Percentiles rank a stretch among this genome's conserved stretches.
Evolutionary conservation across 139 green algal genomes (phyloP).

Genomic region (Chlorella sp.): DNA sequence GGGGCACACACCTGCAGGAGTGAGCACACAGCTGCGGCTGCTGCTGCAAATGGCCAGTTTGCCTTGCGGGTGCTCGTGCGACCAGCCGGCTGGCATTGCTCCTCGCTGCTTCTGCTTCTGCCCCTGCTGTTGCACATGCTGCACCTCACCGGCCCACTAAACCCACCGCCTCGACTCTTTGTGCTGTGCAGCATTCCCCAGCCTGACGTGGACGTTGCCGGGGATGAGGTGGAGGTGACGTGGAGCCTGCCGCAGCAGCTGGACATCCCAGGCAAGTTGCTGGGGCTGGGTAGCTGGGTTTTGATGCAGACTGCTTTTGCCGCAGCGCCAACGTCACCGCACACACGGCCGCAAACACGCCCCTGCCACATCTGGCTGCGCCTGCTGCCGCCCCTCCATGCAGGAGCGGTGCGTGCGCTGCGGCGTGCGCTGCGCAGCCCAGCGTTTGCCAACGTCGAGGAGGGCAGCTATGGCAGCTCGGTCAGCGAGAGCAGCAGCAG

Average conservation of each 20-base stretch:
- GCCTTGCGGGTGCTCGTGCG: too few species aligned
- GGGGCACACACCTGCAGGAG: slow-evolving; percentile 1
- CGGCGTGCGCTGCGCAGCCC: slow-evolving; percentile 26
- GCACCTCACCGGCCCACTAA: too few species aligned
- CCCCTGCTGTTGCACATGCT: neutral
- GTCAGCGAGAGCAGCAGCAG: slow-evolving; percentile 34
- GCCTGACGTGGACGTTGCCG: slow-evolving; percentile 13
- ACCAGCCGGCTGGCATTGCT: too few species aligned
- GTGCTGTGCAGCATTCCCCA: slow-evolving; percentile 7
- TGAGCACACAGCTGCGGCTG: too few species aligned
- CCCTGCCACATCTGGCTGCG: too few species aligned
- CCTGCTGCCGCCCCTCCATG: neutral
- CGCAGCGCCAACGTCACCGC: too few species aligned
- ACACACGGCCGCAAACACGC: too few species aligned
- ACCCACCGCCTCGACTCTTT: too few species aligned
- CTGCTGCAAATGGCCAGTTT: too few species aligned
- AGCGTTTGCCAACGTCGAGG: slow-evolving; percentile 1
- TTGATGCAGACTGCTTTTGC: too few species aligned
- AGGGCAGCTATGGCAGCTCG: slow-evolving; percentile 12
- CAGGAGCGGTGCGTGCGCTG: slow-evolving; percentile 22
- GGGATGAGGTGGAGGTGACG: slow-evolving; percentile 2
- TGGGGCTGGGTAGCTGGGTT: too few species aligned
- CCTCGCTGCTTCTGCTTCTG: too few species aligned
- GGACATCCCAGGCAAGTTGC: slow-evolving; percentile 9
- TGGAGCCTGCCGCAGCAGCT: slow-evolving; percentile 40